Conservation (phyloP, 1,139 yeast genomes). For the Lodderomyces beijingensis region DNA sequence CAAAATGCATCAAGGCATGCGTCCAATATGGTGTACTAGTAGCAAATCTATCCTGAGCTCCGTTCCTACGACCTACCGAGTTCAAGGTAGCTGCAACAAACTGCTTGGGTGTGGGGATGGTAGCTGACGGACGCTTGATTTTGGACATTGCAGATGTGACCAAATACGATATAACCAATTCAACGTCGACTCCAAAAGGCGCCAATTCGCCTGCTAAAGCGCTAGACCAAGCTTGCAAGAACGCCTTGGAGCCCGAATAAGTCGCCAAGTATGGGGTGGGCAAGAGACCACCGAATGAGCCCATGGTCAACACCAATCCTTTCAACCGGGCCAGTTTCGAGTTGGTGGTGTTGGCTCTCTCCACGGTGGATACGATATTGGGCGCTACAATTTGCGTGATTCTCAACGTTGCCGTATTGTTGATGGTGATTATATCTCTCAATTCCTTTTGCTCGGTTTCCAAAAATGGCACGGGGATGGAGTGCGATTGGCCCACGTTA, state of each 20-base stretch:
- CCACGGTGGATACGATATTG: slow-evolving; percentile 51
- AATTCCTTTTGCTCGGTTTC: slow-evolving; percentile 76
- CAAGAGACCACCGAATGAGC: slow-evolving; percentile 90
- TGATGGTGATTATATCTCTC: slow-evolving; percentile 75
- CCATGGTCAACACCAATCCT: slow-evolving; percentile 89
- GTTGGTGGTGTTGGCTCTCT: too few relatives aligned
- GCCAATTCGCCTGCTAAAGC: slow-evolving; percentile 86
- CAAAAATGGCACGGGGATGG: slow-evolving; percentile 88
- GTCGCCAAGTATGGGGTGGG: slow-evolving; percentile 93
- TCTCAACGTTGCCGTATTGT: slow-evolving; percentile 78
- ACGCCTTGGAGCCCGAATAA: slow-evolving; percentile 94
- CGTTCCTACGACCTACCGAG: slow-evolving; percentile 77
- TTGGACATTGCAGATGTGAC: slow-evolving; percentile 97
- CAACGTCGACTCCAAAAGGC: slow-evolving; percentile 71
- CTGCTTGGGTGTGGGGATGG: slow-evolving; percentile 76
- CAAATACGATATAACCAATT: slow-evolving; percentile 80
- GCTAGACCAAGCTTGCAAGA: slow-evolving; percentile 86
- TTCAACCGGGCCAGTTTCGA: slow-evolving; percentile 37
- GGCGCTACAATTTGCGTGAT: slow-evolving; percentile 80
- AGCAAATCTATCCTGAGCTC: slow-evolving; percentile 87
- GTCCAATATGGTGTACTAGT: slow-evolving; percentile 91
- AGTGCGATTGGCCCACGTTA: slow-evolving; percentile 93
- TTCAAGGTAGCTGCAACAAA: slow-evolving; percentile 71
- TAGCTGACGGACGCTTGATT: slow-evolving; percentile 66
- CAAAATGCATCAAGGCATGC: slow-evolving; percentile 91